Evolutionary conservation across 345 rosid genomes (phyloP).

Genomic region (Carallia brachiata): DNA sequence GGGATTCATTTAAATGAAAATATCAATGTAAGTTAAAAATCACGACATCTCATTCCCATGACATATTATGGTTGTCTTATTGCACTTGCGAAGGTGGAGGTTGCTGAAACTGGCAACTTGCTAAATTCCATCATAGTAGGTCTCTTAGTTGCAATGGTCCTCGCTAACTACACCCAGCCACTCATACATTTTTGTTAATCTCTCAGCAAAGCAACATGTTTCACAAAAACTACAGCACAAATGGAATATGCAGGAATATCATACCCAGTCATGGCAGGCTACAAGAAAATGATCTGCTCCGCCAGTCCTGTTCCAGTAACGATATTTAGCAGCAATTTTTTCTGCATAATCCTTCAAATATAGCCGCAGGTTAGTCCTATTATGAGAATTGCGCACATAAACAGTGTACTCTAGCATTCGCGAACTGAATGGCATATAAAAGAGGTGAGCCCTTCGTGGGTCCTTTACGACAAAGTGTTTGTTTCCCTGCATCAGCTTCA

Average conservation of each 20-base stretch:
- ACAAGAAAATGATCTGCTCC: slow-evolving; percentile 96
- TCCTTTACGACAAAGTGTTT: slow-evolving; percentile 72
- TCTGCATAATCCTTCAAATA: slow-evolving; percentile 71
- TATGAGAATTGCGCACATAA: slow-evolving; percentile 88
- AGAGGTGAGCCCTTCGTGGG: slow-evolving; percentile 77
- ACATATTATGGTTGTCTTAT: background rate
- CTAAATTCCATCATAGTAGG: too few relatives aligned
- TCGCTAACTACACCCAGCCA: background rate
- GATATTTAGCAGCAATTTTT: slow-evolving; percentile 73
- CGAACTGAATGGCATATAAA: slow-evolving; percentile 96
- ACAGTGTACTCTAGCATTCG: slow-evolving; percentile 81
- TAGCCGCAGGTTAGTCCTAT: slow-evolving; percentile 73
- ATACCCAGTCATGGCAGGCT: slow-evolving; percentile 99
- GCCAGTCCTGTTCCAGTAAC: slow-evolving; percentile 82
- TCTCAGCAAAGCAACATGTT: slow-evolving; percentile 3
- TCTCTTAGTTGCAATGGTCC: too few relatives aligned
- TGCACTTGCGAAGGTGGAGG: background rate
- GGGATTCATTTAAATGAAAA: background rate
- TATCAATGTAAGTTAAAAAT: background rate
- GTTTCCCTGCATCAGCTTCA: slow-evolving; percentile 89
- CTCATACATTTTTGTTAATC: background rate
- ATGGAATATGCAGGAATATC: slow-evolving; percentile 14
- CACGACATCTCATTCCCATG: background rate
- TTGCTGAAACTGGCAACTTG: too few relatives aligned
- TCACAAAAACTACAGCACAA: slow-evolving; percentile 1